Evolutionary conservation across 345 rosid genomes (phyloP).

Genomic region (Aurinia saxatilis): DNA sequence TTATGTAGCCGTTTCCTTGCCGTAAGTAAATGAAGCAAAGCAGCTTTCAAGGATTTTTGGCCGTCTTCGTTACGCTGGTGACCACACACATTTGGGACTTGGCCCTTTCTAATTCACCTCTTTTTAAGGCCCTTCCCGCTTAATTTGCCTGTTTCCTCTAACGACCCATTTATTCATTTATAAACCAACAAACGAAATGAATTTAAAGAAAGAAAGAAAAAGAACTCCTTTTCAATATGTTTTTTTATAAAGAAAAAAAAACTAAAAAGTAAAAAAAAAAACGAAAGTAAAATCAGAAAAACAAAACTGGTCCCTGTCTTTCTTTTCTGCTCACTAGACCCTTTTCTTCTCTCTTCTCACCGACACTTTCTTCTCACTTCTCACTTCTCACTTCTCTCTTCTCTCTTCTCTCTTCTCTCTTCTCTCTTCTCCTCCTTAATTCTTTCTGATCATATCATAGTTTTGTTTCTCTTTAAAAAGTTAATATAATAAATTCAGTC

Average conservation of each 20-base stretch:
- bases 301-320: constrained; percentile 24
- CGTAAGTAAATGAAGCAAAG: constrained; percentile 5
- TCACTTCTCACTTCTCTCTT: constrained; percentile 26
- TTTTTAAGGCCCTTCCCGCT: constrained; percentile 51
- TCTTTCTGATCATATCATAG: constrained; percentile 8
- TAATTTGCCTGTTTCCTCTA: constrained; percentile 38
- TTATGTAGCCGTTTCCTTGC: constrained; percentile 3
- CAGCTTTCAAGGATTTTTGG: constrained; percentile 4
- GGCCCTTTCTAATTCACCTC: constrained; percentile 30
- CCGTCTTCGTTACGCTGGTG: constrained; percentile 11
- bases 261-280: constrained; percentile 5
- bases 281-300: constrained; percentile 8
- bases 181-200: constrained; percentile 11
- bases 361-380: constrained; percentile 35
- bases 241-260: neutral
- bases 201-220: neutral
- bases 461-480: neutral
- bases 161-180: constrained; percentile 21
- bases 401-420: constrained; percentile 2
- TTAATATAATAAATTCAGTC: neutral
- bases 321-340: constrained; percentile 23
- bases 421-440: constrained; percentile 4
- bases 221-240: neutral
- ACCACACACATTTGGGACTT: constrained; percentile 24
- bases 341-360: constrained; percentile 14